Evolutionary conservation across 2,329 filamentous ascomycete genomes (phyloP).

Genomic region (Fusarium sp.): DNA sequence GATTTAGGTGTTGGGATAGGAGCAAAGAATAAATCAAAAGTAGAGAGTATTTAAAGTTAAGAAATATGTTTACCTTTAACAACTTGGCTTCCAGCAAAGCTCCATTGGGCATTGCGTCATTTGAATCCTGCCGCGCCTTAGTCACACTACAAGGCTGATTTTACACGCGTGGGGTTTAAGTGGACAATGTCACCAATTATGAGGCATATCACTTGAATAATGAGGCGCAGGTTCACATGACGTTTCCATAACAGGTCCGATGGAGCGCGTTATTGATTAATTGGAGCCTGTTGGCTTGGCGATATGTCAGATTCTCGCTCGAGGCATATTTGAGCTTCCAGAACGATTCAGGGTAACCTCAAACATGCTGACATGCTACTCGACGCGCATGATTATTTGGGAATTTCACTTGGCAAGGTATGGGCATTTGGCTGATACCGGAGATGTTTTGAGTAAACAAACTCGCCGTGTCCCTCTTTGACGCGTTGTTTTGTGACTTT

Average conservation of each 20-base stretch:
- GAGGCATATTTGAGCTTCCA: background rate
- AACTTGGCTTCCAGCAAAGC: no score
- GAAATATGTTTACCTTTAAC: no score
- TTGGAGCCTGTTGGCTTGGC: constrained; percentile 20
- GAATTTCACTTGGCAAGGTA: background rate
- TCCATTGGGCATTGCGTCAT: background rate
- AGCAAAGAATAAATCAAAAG: no score
- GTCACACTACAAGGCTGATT: background rate
- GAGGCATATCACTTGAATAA: background rate
- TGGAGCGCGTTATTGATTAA: background rate
- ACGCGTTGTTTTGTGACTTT: no score
- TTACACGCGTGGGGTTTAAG: background rate
- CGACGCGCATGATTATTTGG: background rate
- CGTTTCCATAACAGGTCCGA: background rate
- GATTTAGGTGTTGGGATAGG: background rate
- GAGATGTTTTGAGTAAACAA: no score
- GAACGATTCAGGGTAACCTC: constrained; percentile 3
- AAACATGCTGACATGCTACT: no score
- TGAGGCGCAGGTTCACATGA: constrained; percentile 24
- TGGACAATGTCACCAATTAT: background rate
- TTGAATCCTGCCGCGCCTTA: background rate
- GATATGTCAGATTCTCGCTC: background rate
- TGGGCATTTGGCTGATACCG: background rate
- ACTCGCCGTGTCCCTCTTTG: no score
- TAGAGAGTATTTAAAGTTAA: no score